Evolutionary conservation across 2,329 filamentous ascomycete genomes (phyloP).

Genomic region (Ophiostoma australiae): DNA sequence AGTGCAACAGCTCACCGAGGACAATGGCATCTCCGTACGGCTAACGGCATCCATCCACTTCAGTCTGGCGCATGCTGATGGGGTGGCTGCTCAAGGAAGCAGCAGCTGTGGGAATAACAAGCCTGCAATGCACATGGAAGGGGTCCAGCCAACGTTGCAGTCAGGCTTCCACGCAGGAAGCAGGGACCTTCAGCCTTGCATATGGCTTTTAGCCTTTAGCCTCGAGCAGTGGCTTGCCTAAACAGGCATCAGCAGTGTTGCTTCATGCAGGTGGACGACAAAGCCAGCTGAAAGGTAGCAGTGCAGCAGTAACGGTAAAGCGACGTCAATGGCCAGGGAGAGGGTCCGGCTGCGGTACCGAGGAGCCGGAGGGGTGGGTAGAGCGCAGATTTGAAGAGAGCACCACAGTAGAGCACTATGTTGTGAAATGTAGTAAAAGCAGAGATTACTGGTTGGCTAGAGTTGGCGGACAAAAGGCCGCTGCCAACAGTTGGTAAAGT

Average conservation of each 20-base stretch:
- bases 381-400: neutral
- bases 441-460: neutral
- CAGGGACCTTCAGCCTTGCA: neutral
- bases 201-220: neutral
- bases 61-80: neutral
- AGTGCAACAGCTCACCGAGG: neutral
- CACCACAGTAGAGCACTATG: too few relatives aligned
- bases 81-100: neutral
- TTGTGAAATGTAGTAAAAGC: too few relatives aligned
- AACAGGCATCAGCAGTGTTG: neutral
- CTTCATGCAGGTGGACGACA: neutral
- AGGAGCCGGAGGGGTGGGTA: neutral
- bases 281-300: neutral
- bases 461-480: neutral
- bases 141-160: neutral
- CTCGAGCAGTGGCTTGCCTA: neutral
- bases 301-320: neutral
- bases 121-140: neutral
- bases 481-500: too few relatives aligned
- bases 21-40: neutral
- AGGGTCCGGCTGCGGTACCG: conserved; percentile 2
- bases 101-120: neutral
- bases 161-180: neutral
- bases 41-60: neutral
- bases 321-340: neutral